Evolutionary conservation across 805 yeast genomes (phyloP), one percentile per base, ranked within the genome.

Genomic region (Yarrowia deformans): DNA sequence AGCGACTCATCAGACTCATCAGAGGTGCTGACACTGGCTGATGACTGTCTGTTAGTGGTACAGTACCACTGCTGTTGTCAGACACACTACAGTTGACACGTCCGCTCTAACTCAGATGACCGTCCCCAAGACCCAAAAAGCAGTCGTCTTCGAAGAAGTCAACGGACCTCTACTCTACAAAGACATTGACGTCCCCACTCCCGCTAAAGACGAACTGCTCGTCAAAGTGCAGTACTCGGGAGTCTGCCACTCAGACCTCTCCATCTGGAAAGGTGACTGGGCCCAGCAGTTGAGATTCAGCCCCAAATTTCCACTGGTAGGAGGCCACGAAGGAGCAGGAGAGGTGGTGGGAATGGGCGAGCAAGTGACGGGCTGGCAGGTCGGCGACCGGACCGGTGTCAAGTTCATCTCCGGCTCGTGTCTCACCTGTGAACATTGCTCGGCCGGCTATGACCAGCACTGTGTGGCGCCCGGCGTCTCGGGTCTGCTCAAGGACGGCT

Each of bases 241-340:
- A 80, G 97, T 91, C 69, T 91, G 97, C 81, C 97, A 93, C 84
- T 91, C 97, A 46, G 97, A 91, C 77, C 85, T 92, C 79, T 97
- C 92, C 83, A 96, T 95, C 68, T 90, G 95, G 93, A 87, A 90
- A 78, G 97, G 97, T 76, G 97, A 95, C 67, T 90, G 95, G 93
- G 86, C 90, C 77, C 97, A 96, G 76, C 97, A 92, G 81, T 90
- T 97, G 96, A 94, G 95, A 56, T 82, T 89, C 78, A 85, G 81
- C 72, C 85, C 89, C 72, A 88, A 88, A 77, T 82, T 88, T 71
- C 94, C 95, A 29, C 81, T 90, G 74, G 93, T 90, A 58, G 95
- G 95, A 72, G 96, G 96, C 74, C 96, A 90, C 81, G 96, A 90
- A 81, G 96, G 95, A 81, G 93, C 94, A 35, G 96, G 96, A 77